phyloP scores from a whole-genome alignment of 495 filamentous ascomycete species.

The Penicillium parvum region DNA sequence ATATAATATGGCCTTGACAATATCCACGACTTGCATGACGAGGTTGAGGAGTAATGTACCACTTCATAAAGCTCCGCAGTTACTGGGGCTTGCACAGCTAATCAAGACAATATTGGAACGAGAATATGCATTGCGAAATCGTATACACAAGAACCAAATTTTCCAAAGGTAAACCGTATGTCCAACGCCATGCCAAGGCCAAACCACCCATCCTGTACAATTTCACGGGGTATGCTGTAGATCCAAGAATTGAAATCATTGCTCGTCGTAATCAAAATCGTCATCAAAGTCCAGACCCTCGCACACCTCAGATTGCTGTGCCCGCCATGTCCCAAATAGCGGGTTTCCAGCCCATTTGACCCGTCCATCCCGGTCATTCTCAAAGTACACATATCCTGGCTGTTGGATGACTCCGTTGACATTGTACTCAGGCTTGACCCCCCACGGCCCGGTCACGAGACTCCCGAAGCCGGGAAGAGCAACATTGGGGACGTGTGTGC shows the following conservation, averaged over 20 bases:
- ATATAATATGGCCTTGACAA: neutral
- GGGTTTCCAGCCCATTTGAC: conserved; percentile 34
- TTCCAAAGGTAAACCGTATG: neutral
- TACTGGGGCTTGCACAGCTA: neutral
- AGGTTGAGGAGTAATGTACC: neutral
- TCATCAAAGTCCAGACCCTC: conserved; percentile 35
- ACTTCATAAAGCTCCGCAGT: neutral
- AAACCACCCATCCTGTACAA: conserved; percentile 7
- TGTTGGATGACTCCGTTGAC: conserved; percentile 13
- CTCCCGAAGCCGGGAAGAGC: conserved; percentile 33
- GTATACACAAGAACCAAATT: neutral
- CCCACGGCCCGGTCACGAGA: conserved; percentile 30
- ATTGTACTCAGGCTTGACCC: conserved; percentile 8
- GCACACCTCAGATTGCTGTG: conserved; percentile 35
- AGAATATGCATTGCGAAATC: too few species aligned
- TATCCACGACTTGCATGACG: conserved; percentile 6
- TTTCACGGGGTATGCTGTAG: conserved; percentile 4
- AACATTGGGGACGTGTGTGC: conserved; percentile 40
- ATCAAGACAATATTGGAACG: too few species aligned
- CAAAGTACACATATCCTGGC: conserved; percentile 43
- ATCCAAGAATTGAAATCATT: conserved; percentile 21
- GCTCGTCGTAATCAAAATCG: conserved; percentile 13
- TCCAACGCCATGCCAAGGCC: conserved; percentile 10
- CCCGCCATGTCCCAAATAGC: conserved; percentile 39
- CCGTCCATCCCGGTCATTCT: conserved; percentile 35